These are phyloP conservation scores for Suillus subaureus DNA, from an alignment of 768 basidiomycete species.

Conservation along the genomic window DNA sequence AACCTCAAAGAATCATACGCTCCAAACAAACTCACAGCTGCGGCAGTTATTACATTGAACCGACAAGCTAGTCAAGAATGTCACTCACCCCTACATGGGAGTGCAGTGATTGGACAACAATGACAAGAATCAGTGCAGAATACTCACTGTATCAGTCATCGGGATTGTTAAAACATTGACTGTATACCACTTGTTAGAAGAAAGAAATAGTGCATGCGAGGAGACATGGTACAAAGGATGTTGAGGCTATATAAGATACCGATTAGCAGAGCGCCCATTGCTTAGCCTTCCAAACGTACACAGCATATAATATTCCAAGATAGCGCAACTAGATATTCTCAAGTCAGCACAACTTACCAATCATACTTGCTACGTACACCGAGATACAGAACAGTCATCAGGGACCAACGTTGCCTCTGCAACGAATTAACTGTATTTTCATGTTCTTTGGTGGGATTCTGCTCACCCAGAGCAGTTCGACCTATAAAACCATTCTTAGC, in stretches of 20 bases:
- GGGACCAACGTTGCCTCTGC: background rate
- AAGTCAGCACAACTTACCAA: background rate
- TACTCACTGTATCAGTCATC: background rate
- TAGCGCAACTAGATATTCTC: background rate
- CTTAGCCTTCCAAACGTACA: background rate
- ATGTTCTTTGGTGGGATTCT: background rate
- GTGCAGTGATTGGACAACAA: background rate
- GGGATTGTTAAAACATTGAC: background rate
- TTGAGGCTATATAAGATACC: background rate
- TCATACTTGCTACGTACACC: background rate
- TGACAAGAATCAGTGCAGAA: background rate
- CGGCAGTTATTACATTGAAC: background rate
- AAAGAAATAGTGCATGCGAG: background rate
- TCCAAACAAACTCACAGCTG: background rate
- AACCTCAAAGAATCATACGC: background rate
- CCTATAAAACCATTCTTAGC: background rate
- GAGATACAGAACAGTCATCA: background rate
- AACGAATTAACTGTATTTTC: background rate
- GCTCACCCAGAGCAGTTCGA: background rate
- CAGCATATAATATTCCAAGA: slow-evolving; percentile 2
- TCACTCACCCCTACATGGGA: background rate
- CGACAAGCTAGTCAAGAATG: background rate
- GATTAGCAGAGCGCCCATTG: background rate
- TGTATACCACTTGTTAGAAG: background rate
- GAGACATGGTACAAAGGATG: background rate